Base-by-base conservation (phyloP, 352 stramenopile genomes). In the Phytophthora cryptogea region DNA sequence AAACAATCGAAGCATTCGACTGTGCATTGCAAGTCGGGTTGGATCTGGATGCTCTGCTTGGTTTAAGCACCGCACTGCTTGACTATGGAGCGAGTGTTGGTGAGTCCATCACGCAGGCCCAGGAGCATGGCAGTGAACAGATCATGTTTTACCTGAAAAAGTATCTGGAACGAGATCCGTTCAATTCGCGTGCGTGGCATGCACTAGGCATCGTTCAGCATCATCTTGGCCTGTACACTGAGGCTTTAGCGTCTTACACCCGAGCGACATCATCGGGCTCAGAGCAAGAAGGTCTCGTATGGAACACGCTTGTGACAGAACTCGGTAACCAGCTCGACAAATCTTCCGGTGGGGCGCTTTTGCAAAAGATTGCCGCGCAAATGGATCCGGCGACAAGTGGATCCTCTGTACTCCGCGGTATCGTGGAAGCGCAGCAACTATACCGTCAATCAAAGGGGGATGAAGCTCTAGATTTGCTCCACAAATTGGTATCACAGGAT, bases 81-180 rank as follows among this genome's bases (percentile, higher is more conserved):
- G 44, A 70, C 27, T 72, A 62, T 14, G 54, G 53, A 27, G 57
- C 28, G 27, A 65, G 39, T 37, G 37, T 66, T 68, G 41, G 43
- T 42, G 30, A 73, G 40, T 49, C 53, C 49, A 56, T 60, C 11
- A 60, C 41, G 31, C 28, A 74, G 28, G 32, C 27, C 8, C 26
- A 37, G 46, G 50, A 59, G 8, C 58, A 73, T 51, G 53, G 51
- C 2, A 63, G 66, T 13, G 78, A 85, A n/a, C 54, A 76, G 42
- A 41, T 81, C 8, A 62, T 86, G 43, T 95, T 95, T 52, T 82
- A 78, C n/a, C 74, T 91, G 31, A 80, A 78, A 23, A 95, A 94
- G 49, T 92, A 89, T 49, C 33, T 90, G 40, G 86, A 95, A 47
- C 82, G 86, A 8, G 86, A 95, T 55, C 68, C 84, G 14, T 76